A percentile compares a stretch with the other conserved stretches of the same genome.
These are phyloP conservation scores for Puccinellia tenuiflora DNA, from an alignment of 176 grass and related monocot species.

Conservation along the genomic window DNA sequence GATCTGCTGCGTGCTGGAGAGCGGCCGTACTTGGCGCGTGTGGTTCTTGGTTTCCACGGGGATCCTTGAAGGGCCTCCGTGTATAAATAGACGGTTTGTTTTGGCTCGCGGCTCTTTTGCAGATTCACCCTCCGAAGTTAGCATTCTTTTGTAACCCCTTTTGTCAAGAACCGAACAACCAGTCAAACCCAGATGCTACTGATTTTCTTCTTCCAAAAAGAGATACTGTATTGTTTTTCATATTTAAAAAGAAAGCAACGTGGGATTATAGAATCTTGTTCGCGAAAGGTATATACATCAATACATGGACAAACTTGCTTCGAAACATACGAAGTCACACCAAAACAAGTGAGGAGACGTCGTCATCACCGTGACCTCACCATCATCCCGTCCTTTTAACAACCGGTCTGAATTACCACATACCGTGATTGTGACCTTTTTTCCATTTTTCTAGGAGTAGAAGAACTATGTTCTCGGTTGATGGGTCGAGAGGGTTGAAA, in stretches of 20 bases:
- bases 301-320: neutral
- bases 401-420: too few relatives aligned
- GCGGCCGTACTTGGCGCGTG: conserved; percentile 11
- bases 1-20: neutral
- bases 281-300: neutral
- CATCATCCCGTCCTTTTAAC: neutral
- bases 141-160: neutral
- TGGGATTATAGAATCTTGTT: neutral
- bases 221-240: accelerated
- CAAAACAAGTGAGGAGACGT: neutral
- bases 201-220: neutral
- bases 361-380: neutral
- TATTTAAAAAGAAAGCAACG: neutral
- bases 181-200: neutral
- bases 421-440: too few relatives aligned
- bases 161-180: neutral
- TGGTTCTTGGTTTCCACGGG: conserved; percentile 7
- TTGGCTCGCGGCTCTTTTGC: neutral
- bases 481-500: too few relatives aligned
- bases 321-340: neutral
- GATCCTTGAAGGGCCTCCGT: neutral
- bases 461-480: too few relatives aligned
- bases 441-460: too few relatives aligned
- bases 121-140: conserved; percentile 3
- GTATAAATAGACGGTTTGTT: conserved; percentile 19